phyloP scores from a whole-genome alignment of 176 grass and related monocot genomes.

The Aegilops longissima region DNA sequence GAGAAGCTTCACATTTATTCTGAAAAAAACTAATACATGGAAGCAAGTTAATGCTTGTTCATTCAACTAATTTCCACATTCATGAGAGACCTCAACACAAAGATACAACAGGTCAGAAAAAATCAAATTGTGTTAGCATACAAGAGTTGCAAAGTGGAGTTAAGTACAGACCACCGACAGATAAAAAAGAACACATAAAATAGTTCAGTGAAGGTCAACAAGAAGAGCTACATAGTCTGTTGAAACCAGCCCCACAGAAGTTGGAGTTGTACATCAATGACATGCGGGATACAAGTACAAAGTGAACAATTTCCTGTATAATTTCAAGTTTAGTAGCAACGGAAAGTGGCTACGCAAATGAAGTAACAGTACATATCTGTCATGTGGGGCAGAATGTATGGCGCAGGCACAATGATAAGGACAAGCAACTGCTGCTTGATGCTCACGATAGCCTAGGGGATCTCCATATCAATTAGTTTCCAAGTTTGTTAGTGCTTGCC shows the following conservation, averaged over 20 bases:
- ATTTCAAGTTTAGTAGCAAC: background rate
- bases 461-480: background rate
- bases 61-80: slow-evolving; percentile 5
- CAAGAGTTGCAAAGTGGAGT: background rate
- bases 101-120: background rate
- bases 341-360: background rate
- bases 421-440: background rate
- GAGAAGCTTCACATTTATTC: slow-evolving; percentile 8
- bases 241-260: background rate
- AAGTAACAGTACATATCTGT: background rate
- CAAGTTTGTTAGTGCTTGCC: background rate
- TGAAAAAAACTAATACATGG: slow-evolving; percentile 16
- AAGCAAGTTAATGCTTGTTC: background rate
- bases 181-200: background rate
- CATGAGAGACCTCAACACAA: slow-evolving; percentile 12
- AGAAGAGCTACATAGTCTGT: slow-evolving; percentile 13
- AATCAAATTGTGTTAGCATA: background rate
- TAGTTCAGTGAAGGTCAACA: background rate
- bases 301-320: background rate
- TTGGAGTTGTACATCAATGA: background rate
- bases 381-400: background rate
- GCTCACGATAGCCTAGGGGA: background rate
- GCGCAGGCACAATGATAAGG: background rate
- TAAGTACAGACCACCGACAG: background rate
- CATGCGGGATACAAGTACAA: background rate